phyloP scores from a whole-genome alignment of 352 stramenopile species.

The Phytophthora fragariae region DNA sequence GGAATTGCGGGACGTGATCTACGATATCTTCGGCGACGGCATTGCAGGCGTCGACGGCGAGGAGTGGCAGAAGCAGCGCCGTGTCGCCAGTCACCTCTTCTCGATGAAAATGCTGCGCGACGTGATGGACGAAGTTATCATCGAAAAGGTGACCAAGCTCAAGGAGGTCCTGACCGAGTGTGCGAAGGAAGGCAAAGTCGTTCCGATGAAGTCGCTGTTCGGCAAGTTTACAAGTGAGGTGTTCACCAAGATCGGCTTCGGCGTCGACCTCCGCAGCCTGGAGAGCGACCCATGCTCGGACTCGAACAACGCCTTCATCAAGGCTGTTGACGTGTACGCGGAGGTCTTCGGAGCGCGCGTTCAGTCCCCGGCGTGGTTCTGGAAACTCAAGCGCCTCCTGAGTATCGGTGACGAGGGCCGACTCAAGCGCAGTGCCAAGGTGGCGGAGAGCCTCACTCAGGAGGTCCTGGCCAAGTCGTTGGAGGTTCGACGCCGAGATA shows the following conservation, averaged over 20 bases:
- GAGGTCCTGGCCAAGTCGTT: slow-evolving; percentile 48
- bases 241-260: slow-evolving; percentile 79
- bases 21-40: slow-evolving; percentile 60
- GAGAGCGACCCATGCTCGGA: slow-evolving; percentile 20
- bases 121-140: slow-evolving; percentile 42
- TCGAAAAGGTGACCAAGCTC: slow-evolving; percentile 38
- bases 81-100: slow-evolving; percentile 81
- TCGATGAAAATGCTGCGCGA: slow-evolving; percentile 42
- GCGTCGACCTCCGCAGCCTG: slow-evolving; percentile 52
- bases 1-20: slow-evolving; percentile 29
- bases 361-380: slow-evolving; percentile 42
- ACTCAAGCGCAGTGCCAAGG: slow-evolving; percentile 30
- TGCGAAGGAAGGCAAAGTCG: slow-evolving; percentile 1
- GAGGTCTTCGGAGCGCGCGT: slow-evolving; percentile 33
- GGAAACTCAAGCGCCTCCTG: slow-evolving; percentile 44
- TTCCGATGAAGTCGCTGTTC: slow-evolving; percentile 52
- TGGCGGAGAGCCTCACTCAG: slow-evolving; percentile 42
- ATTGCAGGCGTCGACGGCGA: slow-evolving; percentile 56
- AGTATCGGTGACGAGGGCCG: slow-evolving; percentile 29
- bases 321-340: slow-evolving; percentile 49
- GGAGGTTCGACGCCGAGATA: slow-evolving; percentile 20
- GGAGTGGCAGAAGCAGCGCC: slow-evolving; percentile 56
- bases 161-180: slow-evolving; percentile 32
- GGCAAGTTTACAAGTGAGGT: slow-evolving; percentile 72
- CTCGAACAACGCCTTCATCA: slow-evolving; percentile 42